Evolutionary conservation across 139 green algal species (phyloP).

Genomic region (Chlamydomonas incerta): DNA sequence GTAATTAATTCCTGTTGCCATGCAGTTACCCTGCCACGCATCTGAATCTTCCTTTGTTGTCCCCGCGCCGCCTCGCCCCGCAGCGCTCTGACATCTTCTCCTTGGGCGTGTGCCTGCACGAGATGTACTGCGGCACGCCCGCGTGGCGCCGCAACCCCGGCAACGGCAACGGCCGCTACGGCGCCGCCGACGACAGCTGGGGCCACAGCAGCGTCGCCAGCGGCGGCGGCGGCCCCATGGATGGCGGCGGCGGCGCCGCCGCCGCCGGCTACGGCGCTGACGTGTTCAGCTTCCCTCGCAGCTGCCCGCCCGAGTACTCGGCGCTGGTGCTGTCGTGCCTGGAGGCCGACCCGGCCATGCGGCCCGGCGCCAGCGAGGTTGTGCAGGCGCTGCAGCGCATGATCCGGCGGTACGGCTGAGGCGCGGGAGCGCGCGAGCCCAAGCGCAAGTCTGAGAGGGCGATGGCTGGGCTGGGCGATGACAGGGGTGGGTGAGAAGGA

Average conservation of each 20-base stretch:
- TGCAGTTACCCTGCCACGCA: too few relatives aligned
- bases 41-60: too few relatives aligned
- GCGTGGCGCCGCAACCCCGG: constrained; percentile 29
- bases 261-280: background rate
- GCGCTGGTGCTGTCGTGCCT: constrained; percentile 11
- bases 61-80: too few relatives aligned
- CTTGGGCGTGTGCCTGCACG: constrained; percentile 26
- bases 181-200: background rate
- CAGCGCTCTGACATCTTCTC: constrained; percentile 20
- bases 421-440: background rate
- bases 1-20: too few relatives aligned
- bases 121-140: constrained; percentile 42
- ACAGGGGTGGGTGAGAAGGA: too few relatives aligned
- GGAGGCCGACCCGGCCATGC: background rate
- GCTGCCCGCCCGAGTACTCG: constrained; percentile 12
- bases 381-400: background rate
- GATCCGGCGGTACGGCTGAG: background rate
- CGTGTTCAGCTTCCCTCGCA: background rate
- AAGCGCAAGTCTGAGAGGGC: too few relatives aligned
- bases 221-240: too few relatives aligned
- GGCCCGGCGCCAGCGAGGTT: background rate
- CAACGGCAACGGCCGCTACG: background rate
- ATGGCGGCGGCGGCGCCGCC: too few relatives aligned
- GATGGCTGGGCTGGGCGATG: too few relatives aligned
- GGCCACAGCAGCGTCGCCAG: background rate